Evolutionary conservation across 2,329 filamentous ascomycete genomes (phyloP).

Genomic region (Aspergillus novofumigatus): DNA sequence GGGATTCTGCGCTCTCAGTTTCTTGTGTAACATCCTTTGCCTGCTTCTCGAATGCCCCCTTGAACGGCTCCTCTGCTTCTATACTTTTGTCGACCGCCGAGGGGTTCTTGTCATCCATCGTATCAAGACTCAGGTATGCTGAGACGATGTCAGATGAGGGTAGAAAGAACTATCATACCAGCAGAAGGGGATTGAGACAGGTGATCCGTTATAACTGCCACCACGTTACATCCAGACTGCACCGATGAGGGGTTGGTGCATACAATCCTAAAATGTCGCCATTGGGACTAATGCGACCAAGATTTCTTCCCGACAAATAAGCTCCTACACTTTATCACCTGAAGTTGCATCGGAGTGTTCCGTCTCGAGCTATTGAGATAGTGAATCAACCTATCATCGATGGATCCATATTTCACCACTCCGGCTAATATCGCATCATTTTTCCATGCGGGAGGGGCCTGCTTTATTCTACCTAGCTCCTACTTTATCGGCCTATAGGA

Average conservation of each 20-base stretch:
- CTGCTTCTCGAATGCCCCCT: background rate
- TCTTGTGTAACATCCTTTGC: background rate
- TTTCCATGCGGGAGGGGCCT: too few relatives aligned
- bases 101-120: background rate
- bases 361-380: background rate
- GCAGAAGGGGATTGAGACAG: background rate
- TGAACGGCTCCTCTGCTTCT: background rate
- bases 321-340: background rate
- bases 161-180: background rate
- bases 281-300: background rate
- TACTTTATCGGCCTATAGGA: too few relatives aligned
- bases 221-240: background rate
- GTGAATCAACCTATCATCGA: too few relatives aligned
- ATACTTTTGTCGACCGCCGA: background rate
- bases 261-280: background rate
- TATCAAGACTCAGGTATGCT: background rate
- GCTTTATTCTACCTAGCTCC: too few relatives aligned
- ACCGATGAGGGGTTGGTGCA: background rate
- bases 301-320: background rate
- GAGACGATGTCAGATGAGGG: background rate
- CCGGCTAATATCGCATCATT: too few relatives aligned
- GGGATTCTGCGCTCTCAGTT: background rate
- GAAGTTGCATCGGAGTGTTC: background rate
- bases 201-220: background rate
- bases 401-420: too few relatives aligned